A percentile compares a stretch with the other conserved stretches of the same genome.
Evolutionary conservation across 192 early-diverging fungal species (phyloP).

Genomic region (Pilaira anomala): DNA sequence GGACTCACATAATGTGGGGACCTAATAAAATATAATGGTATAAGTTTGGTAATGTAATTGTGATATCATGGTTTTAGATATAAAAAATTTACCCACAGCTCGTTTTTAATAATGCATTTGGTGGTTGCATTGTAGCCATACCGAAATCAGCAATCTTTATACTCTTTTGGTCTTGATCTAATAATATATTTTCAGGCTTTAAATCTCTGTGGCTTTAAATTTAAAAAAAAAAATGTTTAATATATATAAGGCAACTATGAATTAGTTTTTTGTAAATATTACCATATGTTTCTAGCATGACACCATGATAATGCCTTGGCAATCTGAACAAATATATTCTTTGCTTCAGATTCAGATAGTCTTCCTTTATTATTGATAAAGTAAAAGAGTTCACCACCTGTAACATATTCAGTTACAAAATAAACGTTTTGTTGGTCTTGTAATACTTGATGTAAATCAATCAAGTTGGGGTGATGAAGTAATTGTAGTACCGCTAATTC

Average conservation of each 20-base stretch:
- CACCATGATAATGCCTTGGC: slow-evolving; percentile 56
- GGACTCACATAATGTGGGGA: slow-evolving; percentile 31
- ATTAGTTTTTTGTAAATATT: background rate
- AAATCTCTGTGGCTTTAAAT: slow-evolving; percentile 61
- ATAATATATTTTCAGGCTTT: slow-evolving; percentile 65
- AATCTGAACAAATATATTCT: slow-evolving; percentile 69
- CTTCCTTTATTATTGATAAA: slow-evolving; percentile 2
- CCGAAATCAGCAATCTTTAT: slow-evolving; percentile 66
- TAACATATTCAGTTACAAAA: slow-evolving; percentile 28
- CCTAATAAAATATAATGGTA: slow-evolving; percentile 10
- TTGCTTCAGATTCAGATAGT: slow-evolving; percentile 54
- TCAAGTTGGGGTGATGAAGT: slow-evolving; percentile 24
- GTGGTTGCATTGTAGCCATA: slow-evolving; percentile 51
- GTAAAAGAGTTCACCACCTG: slow-evolving; percentile 24
- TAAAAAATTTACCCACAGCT: slow-evolving; percentile 51
- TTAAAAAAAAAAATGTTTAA: background rate
- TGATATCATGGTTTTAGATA: slow-evolving; percentile 31
- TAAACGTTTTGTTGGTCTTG: slow-evolving; percentile 29
- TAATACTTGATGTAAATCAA: slow-evolving; percentile 22
- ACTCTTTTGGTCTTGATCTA: slow-evolving; percentile 39
- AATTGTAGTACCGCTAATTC: slow-evolving; percentile 30
- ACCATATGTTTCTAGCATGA: slow-evolving; percentile 31
- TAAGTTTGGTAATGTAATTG: slow-evolving; percentile 47
- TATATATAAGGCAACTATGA: background rate
- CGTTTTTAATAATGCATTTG: slow-evolving; percentile 48